Evolutionary conservation across 768 basidiomycete species (phyloP).

Genomic region (Naematelia encephala): DNA sequence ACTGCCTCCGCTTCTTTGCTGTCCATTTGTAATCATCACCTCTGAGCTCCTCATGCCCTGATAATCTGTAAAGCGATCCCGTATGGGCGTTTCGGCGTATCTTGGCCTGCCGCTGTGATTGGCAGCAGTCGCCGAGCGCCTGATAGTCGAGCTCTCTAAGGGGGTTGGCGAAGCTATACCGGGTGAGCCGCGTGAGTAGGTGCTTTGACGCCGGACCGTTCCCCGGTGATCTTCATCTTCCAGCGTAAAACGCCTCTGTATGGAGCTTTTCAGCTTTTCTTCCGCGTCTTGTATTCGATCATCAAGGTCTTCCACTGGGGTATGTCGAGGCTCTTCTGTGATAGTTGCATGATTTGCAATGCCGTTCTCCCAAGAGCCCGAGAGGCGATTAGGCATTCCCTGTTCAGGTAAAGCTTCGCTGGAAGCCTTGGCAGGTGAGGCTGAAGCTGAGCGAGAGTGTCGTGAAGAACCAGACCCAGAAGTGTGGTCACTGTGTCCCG

Average conservation of each 20-base stretch:
- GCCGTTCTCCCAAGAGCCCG: background rate
- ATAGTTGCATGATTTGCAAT: background rate
- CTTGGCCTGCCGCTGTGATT: conserved; percentile 2
- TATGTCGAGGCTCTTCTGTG: background rate
- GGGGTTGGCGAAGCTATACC: background rate
- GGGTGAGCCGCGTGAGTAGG: background rate
- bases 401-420: background rate
- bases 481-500: background rate
- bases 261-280: conserved; percentile 17
- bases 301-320: conserved; percentile 9
- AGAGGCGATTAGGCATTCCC: background rate
- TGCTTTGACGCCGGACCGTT: background rate
- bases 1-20: conserved; percentile 31
- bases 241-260: background rate
- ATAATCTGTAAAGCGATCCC: background rate
- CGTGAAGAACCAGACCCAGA: background rate
- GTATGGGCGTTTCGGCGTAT: background rate
- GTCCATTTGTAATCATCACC: background rate
- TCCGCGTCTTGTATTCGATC: conserved; percentile 20
- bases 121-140: background rate
- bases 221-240: background rate
- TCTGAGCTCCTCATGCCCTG: background rate
- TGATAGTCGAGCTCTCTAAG: background rate
- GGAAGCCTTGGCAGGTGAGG: background rate
- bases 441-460: background rate